Evolutionary conservation across 768 basidiomycete genomes (phyloP), one percentile per base, ranked within the genome.

Genomic region (Tricholomella constricta): DNA sequence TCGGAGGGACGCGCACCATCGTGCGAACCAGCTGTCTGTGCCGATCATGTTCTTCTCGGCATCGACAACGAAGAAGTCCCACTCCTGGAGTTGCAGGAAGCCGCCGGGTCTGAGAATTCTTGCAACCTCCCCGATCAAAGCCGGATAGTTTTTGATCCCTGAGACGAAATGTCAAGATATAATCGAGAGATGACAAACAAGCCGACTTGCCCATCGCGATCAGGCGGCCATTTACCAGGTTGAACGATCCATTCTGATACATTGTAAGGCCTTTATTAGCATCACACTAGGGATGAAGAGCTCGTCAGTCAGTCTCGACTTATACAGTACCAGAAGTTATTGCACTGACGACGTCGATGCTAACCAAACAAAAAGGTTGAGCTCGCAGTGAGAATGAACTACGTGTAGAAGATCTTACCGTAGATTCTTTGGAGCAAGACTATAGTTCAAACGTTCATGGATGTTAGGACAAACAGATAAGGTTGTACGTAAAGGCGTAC

Each of bases 51-150:
- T 26, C 19, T 49, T 49, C 15, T 49, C 19, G 1, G 7, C 38
- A 8, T 49, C 25, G 38, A 49, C 48, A 11, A 49, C 48, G 17
- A 49, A 49, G 37, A 49, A 49, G 41, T 49, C 48, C 48, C 48
- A 49, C 29, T 49, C 48, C 19, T 49, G 48, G 1, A 49, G 26
- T 29, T 49, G 48, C 6, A 49, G 48, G 26, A 49, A 41, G 2
- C 48, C 38, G 9, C 48, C 48, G 10, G 48, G 37, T 14, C 41
- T 49, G 23, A 41, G 37, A n/a, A 41, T 29, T 25, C 48, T 29
- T 11, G 48, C 19, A 25, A 49, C 27, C 12, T 49, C 48, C 4
- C 37, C 48, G 29, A 49, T 49, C 38, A 49, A 31, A 4, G 37
- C 40, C 19, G 48, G 48, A 25, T 49, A 49, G 29, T 49, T 27